Percentiles rank a stretch among this genome's conserved stretches.
These are phyloP conservation scores for Botrytis elliptica DNA, from an alignment of 2,329 filamentous ascomycete genomes.

Conservation along the genomic window DNA sequence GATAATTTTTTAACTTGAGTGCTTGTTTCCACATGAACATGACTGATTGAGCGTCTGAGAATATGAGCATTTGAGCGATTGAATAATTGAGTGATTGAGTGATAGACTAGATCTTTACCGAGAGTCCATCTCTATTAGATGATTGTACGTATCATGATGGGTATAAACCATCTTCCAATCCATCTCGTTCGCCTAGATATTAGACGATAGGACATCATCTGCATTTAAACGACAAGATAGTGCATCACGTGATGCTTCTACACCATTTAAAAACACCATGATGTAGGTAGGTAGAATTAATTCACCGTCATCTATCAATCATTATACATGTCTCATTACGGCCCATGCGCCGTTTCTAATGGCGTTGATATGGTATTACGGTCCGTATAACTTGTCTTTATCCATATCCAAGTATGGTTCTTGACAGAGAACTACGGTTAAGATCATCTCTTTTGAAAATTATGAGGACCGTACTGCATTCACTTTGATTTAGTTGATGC, in stretches of 20 bases:
- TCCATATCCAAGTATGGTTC: not conserved
- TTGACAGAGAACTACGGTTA: not conserved
- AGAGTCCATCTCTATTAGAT: not conserved
- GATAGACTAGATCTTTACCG: not conserved
- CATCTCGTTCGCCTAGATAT: not conserved
- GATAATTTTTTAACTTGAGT: not conserved
- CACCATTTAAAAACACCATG: accelerated
- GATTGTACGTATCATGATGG: not conserved
- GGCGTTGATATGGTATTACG: not conserved
- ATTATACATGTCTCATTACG: not conserved
- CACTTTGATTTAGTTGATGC: not conserved
- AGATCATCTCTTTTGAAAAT: not conserved
- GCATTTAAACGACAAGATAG: not conserved
- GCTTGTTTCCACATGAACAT: not conserved
- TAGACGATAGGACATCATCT: not conserved
- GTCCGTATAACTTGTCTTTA: not conserved
- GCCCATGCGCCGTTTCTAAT: not conserved
- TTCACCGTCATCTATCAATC: not conserved
- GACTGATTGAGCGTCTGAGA: not conserved
- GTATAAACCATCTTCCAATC: not conserved
- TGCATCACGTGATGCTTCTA: not conserved
- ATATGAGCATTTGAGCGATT: not conserved
- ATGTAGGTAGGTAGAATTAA: not conserved
- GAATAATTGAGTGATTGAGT: no score
- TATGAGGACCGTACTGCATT: no score